phyloP scores from a whole-genome alignment of 805 yeast genomes.

The Geotrichum ghanense region DNA sequence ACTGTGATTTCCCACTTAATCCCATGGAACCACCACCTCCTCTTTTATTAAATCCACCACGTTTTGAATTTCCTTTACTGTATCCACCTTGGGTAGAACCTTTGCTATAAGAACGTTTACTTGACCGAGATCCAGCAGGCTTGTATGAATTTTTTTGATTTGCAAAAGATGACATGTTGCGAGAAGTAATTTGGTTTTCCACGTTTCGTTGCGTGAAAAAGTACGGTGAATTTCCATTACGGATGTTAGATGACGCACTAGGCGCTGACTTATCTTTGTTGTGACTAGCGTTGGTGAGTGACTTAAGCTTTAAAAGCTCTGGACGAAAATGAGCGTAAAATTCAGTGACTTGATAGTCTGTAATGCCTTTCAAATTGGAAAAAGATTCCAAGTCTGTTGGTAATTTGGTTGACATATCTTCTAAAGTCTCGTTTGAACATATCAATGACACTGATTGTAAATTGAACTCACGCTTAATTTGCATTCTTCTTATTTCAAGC shows the following conservation, averaged over 20 bases:
- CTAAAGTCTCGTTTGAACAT: conserved; percentile 8
- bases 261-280: neutral
- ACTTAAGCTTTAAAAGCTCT: conserved; percentile 24
- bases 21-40: neutral
- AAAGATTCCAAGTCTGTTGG: conserved; percentile 43
- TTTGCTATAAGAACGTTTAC: neutral
- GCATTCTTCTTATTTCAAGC: conserved; percentile 7
- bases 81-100: neutral
- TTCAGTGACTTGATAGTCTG: conserved; percentile 20
- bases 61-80: neutral
- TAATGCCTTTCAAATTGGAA: conserved; percentile 29
- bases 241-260: neutral
- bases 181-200: neutral
- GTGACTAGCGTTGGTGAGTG: no score
- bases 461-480: conserved; percentile 1
- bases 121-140: neutral
- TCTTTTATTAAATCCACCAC: neutral
- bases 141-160: neutral
- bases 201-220: no score
- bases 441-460: conserved; percentile 2
- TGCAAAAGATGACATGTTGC: no score
- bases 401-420: conserved; percentile 43
- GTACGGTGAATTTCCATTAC: neutral
- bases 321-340: conserved; percentile 32
- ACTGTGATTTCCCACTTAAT: neutral